Base-by-base conservation (phyloP, 2,329 filamentous ascomycete genomes). In the Diplodia scrobiculata region DNA sequence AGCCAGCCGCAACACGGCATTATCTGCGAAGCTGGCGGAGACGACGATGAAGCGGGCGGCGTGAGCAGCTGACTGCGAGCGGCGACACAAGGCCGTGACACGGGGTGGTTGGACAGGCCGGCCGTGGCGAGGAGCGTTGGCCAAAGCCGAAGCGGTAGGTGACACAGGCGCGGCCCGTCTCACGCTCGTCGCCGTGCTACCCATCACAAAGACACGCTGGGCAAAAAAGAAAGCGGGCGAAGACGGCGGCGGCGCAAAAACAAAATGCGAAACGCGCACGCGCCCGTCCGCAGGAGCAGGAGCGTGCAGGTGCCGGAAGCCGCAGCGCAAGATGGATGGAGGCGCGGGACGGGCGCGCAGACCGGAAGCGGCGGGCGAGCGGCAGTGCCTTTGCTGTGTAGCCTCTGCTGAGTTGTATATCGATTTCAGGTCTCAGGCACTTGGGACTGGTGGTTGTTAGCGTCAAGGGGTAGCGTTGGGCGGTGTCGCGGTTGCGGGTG, bases 211-310 rank as follows among this genome's bases (percentile, higher is more conserved):
- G 48, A 17, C 25, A 25, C 25, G 25, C 11, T 4, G 45, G 21
- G 29, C 27, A 51, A 10, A 36, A 62, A 62, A 45, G 17, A 62
- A 62, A 50, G n/a, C 6, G 53, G 19, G n/a, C 17, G 51, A 29
- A 21, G 52, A 14, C 19, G 27, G 34, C 10, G 21, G 4, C 32
- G 36, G 19, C 14, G 13, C 34, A 58, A 58, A 58, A 58, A 45
- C 53, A 41, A 58, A 45, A 34, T 19, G 11, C 34, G 58, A 51
- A 62, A 50, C 55, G 45, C 58, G 58, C 58, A 62, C 58, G 58
- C 58, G 58, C 58, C 58, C 41, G 29, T 34, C 41, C 58, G 45
- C 58, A 62, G 25, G 25, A 25, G 25, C 25, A 25, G 25, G 25
- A 25, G 58, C 45, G 47, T 51, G 58, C 58, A 50, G 29, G 29